A percentile compares a stretch with the other conserved stretches of the same genome.
Evolutionary conservation across 805 yeast species (phyloP).

Genomic region (Peterozyma xylosa): DNA sequence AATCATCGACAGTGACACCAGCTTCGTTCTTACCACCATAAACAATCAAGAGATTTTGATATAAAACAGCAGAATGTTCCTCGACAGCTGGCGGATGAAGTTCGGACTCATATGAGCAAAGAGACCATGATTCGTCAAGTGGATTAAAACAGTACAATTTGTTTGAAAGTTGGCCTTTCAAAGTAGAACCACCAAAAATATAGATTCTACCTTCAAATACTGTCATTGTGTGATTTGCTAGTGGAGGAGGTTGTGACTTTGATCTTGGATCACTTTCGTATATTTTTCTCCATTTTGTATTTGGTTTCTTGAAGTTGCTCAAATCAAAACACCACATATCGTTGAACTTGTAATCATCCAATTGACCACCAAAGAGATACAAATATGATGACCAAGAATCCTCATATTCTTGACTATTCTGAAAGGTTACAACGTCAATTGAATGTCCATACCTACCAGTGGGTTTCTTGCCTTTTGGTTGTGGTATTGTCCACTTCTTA

Average conservation of each 20-base stretch:
- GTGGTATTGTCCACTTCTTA: conserved; percentile 72
- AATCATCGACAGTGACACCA: conserved; percentile 59
- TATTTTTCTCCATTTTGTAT: conserved; percentile 77
- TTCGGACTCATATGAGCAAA: conserved; percentile 58
- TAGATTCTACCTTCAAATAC: conserved; percentile 72
- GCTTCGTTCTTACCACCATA: conserved; percentile 83
- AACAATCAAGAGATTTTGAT: conserved; percentile 70
- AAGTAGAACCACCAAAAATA: conserved; percentile 86
- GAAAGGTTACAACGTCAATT: conserved; percentile 64
- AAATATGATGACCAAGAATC: conserved; percentile 39
- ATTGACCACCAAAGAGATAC: conserved; percentile 92
- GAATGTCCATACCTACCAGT: conserved; percentile 94
- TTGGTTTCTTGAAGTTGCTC: conserved; percentile 75
- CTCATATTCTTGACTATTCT: conserved; percentile 28
- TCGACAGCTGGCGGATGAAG: conserved; percentile 73
- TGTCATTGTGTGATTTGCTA: conserved; percentile 87
- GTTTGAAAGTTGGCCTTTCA: conserved; percentile 59
- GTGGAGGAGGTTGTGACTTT: conserved; percentile 55
- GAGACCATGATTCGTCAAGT: conserved; percentile 57
- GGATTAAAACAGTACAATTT: conserved; percentile 83
- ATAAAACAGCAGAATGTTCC: conserved; percentile 82
- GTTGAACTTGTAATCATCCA: conserved; percentile 70
- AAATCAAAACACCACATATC: conserved; percentile 85
- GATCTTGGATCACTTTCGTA: conserved; percentile 36
- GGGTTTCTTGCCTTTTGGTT: conserved; percentile 70